Evolutionary conservation across 2,329 filamentous ascomycete species (phyloP), one percentile per base, ranked within the genome.

Genomic region (Alternaria tenuissima): DNA sequence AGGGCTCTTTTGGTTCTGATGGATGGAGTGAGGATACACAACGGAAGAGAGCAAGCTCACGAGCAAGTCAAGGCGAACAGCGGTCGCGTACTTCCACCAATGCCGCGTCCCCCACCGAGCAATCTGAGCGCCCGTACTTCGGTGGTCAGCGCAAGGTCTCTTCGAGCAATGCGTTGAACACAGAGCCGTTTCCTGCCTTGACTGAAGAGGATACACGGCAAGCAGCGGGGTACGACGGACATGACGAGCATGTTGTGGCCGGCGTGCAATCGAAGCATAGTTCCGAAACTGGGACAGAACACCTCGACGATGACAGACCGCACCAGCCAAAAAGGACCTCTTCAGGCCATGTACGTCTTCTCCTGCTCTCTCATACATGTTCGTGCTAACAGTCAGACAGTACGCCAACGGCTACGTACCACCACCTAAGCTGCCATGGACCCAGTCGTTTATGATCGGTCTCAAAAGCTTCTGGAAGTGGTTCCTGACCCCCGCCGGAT

Each of bases 401-500:
- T 78, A 77, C 57, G 63, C 72, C 22, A 81, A 76, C 49, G 80
- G 80, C 61, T 83, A 82, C 64, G 63, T 77, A 22, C 76, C 78
- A 28, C 81, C 81, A 6, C 80, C 81, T 1, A 80, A 81, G 56
- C 67, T 82, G 3, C 81, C 87, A 0, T 87, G 85, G 81, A 84
- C 81, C 36, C 85, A 88, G 58, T 85, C 88, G 1, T 86, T 87
- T 2, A 80, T 77, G 20, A 86, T 88, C 53, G 87, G 85, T 2
- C 72, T 88, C 12, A 80, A 83, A 28, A 84, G 86, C 0, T 92
- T 91, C 72, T 89, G 88, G 87, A 85, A 87, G 53, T 96, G 92
- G 81, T 87, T 91, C 69, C 81, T 86, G 38, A 96, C 92, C 0
- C 90, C 90, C 0, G 78, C 91, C 55, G 92, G 93, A 3, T 93